Evolutionary conservation across 768 basidiomycete genomes (phyloP).

Genomic region (Boletus insuetus): DNA sequence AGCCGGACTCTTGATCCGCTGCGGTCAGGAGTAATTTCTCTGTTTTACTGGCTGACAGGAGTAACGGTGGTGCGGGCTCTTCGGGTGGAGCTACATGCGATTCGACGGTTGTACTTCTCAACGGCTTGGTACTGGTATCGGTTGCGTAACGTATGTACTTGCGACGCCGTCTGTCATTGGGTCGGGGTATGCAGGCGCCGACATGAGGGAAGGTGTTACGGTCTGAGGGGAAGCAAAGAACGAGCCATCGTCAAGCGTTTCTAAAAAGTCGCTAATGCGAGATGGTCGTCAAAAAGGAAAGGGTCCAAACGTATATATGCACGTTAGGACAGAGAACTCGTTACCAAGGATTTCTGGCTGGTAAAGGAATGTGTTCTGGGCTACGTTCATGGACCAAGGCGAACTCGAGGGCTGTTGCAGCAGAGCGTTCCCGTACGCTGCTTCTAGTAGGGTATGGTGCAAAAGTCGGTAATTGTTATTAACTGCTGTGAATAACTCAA

Average conservation of each 20-base stretch:
- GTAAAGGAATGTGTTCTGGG: slow-evolving; percentile 21
- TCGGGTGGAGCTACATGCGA: slow-evolving; percentile 30
- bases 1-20: slow-evolving; percentile 90
- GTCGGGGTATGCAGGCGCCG: slow-evolving; percentile 34
- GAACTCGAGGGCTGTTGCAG: too few relatives aligned
- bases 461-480: slow-evolving; percentile 63
- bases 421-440: too few relatives aligned
- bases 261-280: slow-evolving; percentile 71
- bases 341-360: slow-evolving; percentile 74
- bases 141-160: slow-evolving; percentile 15
- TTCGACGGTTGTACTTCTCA: slow-evolving; percentile 23
- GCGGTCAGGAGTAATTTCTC: slow-evolving; percentile 92
- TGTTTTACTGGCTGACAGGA: slow-evolving; percentile 75
- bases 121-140: slow-evolving; percentile 16
- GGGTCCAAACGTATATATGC: slow-evolving; percentile 20
- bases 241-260: slow-evolving; percentile 80
- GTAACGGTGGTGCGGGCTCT: slow-evolving; percentile 46
- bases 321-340: slow-evolving; percentile 82
- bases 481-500: slow-evolving; percentile 27
- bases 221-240: slow-evolving; percentile 65
- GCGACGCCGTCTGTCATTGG: slow-evolving; percentile 6
- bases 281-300: not conserved
- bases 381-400: too few relatives aligned
- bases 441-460: too few relatives aligned
- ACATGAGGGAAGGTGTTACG: slow-evolving; percentile 48